Evolutionary conservation across 495 filamentous ascomycete genomes (phyloP).

Genomic region (Penicillium arizonense): DNA sequence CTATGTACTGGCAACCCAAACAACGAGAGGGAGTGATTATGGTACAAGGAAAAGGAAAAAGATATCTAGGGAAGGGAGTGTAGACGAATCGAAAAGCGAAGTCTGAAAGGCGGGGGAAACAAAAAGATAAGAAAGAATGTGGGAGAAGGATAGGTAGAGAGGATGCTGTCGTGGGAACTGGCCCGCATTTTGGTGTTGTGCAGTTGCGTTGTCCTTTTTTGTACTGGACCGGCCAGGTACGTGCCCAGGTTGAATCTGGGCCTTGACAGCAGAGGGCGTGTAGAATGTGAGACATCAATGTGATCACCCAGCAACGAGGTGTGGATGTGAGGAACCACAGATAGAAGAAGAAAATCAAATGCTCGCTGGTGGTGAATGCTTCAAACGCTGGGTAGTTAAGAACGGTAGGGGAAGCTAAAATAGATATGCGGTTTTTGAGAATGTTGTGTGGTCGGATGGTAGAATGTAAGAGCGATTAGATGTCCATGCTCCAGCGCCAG

Average conservation of each 20-base stretch:
- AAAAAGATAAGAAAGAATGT: not conserved
- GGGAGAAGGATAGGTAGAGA: slow-evolving; percentile 1
- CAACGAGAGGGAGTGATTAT: slow-evolving; percentile 4
- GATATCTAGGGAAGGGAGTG: slow-evolving; percentile 1
- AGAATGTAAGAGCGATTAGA: slow-evolving; percentile 20
- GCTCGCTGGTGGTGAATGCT: slow-evolving; percentile 3
- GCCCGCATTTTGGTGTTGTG: not conserved
- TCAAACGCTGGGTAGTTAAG: slow-evolving; percentile 2
- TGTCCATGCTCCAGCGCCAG: slow-evolving; percentile 51
- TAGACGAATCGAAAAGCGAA: not conserved
- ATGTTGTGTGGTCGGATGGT: not conserved
- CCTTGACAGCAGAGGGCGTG: slow-evolving; percentile 1
- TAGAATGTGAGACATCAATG: not conserved
- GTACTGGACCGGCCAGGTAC: slow-evolving; percentile 9
- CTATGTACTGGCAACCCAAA: slow-evolving; percentile 8
- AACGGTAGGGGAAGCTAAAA: not conserved
- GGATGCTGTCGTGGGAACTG: not conserved
- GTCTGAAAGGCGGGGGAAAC: not conserved
- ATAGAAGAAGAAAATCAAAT: slow-evolving; percentile 4
- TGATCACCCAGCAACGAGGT: not conserved
- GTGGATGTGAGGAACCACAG: not conserved
- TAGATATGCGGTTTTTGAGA: not conserved
- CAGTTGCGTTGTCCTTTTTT: not conserved
- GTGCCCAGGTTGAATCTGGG: not conserved
- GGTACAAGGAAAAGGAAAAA: slow-evolving; percentile 1